A percentile compares a stretch with the other conserved stretches of the same genome.
Evolutionary conservation across 2,329 filamentous ascomycete species (phyloP).

Genomic region (Cryphonectria radicalis): DNA sequence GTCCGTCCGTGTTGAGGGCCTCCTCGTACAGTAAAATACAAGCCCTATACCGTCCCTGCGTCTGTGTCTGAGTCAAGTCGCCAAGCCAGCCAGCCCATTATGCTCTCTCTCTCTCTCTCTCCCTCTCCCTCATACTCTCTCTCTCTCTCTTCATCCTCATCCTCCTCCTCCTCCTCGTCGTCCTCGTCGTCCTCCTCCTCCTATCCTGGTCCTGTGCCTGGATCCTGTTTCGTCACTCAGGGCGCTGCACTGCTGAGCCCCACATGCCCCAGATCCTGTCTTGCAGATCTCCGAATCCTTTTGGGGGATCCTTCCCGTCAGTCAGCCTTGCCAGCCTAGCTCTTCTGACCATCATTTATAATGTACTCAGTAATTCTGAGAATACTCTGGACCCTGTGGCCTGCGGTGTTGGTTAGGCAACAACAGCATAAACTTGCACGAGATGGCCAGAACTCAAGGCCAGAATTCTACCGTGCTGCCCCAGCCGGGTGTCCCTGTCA

Average conservation of each 20-base stretch:
- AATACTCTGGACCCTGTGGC: background rate
- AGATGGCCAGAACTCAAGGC: background rate
- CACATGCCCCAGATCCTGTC: slow-evolving; percentile 5
- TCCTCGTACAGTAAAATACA: background rate
- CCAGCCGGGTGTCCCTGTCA: too few species aligned
- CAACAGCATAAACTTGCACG: background rate
- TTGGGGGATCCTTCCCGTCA: background rate
- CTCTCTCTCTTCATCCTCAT: too few species aligned
- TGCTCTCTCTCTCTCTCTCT: too few species aligned
- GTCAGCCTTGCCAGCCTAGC: background rate
- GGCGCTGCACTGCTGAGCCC: background rate
- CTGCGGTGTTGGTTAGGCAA: background rate
- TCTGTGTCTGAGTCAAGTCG: background rate
- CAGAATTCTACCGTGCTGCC: background rate
- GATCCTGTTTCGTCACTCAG: background rate
- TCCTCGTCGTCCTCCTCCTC: background rate
- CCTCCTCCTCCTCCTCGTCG: background rate
- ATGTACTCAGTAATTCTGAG: background rate
- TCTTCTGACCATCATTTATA: background rate
- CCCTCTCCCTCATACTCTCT: too few species aligned
- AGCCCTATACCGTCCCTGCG: background rate
- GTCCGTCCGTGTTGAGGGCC: background rate
- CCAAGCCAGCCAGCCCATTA: background rate
- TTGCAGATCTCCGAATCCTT: background rate
- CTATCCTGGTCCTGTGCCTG: background rate